Conservation (phyloP, 2,329 filamentous ascomycete genomes). For the Fusarium penzigii region DNA sequence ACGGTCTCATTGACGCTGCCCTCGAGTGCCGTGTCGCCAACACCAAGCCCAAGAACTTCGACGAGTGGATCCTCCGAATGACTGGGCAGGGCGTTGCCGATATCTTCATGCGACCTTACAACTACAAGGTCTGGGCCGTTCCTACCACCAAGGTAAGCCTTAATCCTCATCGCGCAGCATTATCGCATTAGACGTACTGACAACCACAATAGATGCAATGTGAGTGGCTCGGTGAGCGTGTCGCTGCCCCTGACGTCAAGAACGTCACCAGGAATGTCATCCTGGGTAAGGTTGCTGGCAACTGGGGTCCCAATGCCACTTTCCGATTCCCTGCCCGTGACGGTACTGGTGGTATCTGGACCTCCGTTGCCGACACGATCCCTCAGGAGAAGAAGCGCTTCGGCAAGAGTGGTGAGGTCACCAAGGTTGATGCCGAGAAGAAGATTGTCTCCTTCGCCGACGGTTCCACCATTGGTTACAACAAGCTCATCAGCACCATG, state of each 20-base stretch:
- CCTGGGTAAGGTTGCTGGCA: constrained; percentile 91
- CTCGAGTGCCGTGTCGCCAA: constrained; percentile 82
- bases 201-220: constrained; percentile 82
- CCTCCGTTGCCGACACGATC: constrained; percentile 89
- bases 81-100: constrained; percentile 88
- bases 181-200: constrained; percentile 6
- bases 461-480: constrained; percentile 86
- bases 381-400: constrained; percentile 91
- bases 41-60: constrained; percentile 94
- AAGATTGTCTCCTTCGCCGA: constrained; percentile 82
- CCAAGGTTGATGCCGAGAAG: constrained; percentile 81
- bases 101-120: constrained; percentile 98
- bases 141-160: constrained; percentile 83
- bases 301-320: constrained; percentile 97
- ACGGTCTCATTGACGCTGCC: constrained; percentile 94
- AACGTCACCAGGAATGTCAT: constrained; percentile 90
- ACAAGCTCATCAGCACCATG: constrained; percentile 96
- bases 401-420: constrained; percentile 80
- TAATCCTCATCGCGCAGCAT: not conserved
- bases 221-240: constrained; percentile 96
- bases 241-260: constrained; percentile 96
- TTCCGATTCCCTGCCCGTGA: constrained; percentile 97
- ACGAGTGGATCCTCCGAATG: constrained; percentile 96
- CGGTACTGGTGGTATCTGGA: constrained; percentile 98
- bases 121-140: constrained; percentile 99